Evolutionary conservation across 257 asterid genomes (phyloP).

Genomic region (Rauvolfia tetraphylla): DNA sequence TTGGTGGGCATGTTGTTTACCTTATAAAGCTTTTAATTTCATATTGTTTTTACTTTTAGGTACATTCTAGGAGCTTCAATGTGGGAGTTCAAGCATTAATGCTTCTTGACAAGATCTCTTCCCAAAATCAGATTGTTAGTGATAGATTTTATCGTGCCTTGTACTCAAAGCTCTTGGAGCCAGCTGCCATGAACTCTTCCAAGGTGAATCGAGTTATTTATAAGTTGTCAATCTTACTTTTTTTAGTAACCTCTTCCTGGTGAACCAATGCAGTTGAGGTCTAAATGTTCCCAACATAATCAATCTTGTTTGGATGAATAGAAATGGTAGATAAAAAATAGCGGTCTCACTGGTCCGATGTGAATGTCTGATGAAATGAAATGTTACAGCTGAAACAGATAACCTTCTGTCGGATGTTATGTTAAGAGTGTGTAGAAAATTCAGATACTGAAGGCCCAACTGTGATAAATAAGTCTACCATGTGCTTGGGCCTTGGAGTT

Average conservation of each 20-base stretch:
- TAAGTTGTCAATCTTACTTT: neutral
- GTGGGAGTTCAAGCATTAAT: slow-evolving; percentile 96
- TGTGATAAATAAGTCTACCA: neutral
- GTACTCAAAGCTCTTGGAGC: slow-evolving; percentile 85
- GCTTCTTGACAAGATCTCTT: slow-evolving; percentile 94
- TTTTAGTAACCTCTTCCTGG: neutral
- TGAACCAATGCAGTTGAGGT: neutral
- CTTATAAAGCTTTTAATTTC: neutral
- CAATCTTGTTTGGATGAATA: neutral
- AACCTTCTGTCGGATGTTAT: neutral
- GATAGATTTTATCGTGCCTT: slow-evolving; percentile 96
- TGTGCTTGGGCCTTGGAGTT: no score
- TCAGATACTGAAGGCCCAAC: neutral
- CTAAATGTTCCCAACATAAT: neutral
- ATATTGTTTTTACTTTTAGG: slow-evolving; percentile 42
- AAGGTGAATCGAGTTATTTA: slow-evolving; percentile 43
- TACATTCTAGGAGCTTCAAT: slow-evolving; percentile 90
- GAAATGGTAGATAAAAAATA: neutral
- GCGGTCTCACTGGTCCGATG: neutral
- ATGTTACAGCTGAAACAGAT: neutral
- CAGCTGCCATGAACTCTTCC: slow-evolving; percentile 95
- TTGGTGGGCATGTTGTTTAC: neutral
- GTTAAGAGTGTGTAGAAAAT: neutral
- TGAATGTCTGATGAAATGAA: neutral
- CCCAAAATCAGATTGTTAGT: slow-evolving; percentile 84